Evolutionary conservation across 1,284 basidiomycete genomes (phyloP).

Genomic region (Apiotrichum brassicae): DNA sequence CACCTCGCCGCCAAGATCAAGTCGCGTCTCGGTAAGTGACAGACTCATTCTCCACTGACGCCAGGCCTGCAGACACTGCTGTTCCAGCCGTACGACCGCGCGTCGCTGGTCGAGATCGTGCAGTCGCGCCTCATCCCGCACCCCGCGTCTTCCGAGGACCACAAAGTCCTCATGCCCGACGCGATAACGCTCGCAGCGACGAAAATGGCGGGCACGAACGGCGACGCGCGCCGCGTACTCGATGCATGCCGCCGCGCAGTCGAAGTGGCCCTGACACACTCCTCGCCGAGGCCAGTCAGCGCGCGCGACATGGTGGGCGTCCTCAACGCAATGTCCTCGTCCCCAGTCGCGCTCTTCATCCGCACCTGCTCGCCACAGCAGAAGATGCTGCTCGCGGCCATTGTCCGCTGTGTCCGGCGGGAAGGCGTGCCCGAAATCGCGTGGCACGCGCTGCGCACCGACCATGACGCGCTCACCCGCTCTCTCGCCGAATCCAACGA

Average conservation of each 20-base stretch:
- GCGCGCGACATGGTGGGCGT: slow-evolving; percentile 73
- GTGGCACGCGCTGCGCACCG: slow-evolving; percentile 57
- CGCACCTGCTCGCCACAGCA: slow-evolving; percentile 77
- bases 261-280: slow-evolving; percentile 56
- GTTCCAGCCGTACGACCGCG: slow-evolving; percentile 82
- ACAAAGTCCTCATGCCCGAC: slow-evolving; percentile 57
- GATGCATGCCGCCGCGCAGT: slow-evolving; percentile 87
- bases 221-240: slow-evolving; percentile 86
- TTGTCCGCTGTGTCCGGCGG: slow-evolving; percentile 74
- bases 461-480: slow-evolving; percentile 42
- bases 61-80: slow-evolving; percentile 75
- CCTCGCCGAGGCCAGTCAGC: slow-evolving; percentile 51
- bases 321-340: slow-evolving; percentile 83
- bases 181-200: slow-evolving; percentile 85
- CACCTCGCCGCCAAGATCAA: slow-evolving; percentile 87
- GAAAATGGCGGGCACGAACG: slow-evolving; percentile 86
- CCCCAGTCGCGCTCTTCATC: slow-evolving; percentile 76
- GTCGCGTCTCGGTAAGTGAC: slow-evolving; percentile 67
- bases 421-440: slow-evolving; percentile 81
- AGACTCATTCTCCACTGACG: neutral
- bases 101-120: slow-evolving; percentile 80
- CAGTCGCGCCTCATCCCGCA: slow-evolving; percentile 60
- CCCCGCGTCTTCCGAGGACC: slow-evolving; percentile 55
- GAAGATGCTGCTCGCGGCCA: slow-evolving; percentile 77
- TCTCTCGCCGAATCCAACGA: slow-evolving; percentile 34